Evolutionary conservation across 306 rosid genomes (phyloP).

Genomic region (Castanea crenata): DNA sequence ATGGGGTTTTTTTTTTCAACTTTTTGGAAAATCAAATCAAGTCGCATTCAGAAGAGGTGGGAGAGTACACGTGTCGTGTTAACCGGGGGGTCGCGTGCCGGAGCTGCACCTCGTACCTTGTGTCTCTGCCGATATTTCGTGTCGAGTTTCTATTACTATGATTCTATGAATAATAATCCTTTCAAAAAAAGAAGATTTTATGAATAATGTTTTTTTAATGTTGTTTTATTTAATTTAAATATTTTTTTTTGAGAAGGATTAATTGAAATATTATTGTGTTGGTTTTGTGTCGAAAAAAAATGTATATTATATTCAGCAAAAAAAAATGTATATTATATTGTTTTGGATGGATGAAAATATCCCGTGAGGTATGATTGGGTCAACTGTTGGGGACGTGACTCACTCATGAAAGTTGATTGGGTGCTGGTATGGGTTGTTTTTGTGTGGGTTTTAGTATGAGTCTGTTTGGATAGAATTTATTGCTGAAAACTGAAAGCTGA

Average conservation of each 20-base stretch:
- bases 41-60: constrained; percentile 1
- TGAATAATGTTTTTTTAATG: too few relatives aligned
- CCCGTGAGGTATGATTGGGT: not conserved
- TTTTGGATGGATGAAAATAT: not conserved
- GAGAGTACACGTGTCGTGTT: constrained; percentile 33
- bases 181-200: too few relatives aligned
- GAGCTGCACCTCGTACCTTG: constrained; percentile 13
- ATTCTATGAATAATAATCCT: not conserved
- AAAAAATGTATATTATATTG: not conserved
- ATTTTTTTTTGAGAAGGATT: too few relatives aligned
- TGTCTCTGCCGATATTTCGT: not conserved
- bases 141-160: not conserved
- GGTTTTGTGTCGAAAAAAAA: too few relatives aligned
- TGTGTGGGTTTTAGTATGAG: too few relatives aligned
- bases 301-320: not conserved
- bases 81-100: constrained; percentile 36
- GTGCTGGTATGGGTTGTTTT: too few relatives aligned
- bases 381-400: not conserved
- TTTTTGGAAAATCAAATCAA: not conserved
- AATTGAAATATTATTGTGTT: not conserved
- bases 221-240: not conserved
- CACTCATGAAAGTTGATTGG: not conserved
- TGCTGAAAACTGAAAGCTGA: too few relatives aligned
- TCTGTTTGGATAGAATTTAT: too few relatives aligned
- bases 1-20: not conserved